Percentiles rank a stretch among this genome's conserved stretches.
These are phyloP conservation scores for Afroboletus lepidellus DNA, from an alignment of 1,284 basidiomycete genomes.

Conservation along the genomic window DNA sequence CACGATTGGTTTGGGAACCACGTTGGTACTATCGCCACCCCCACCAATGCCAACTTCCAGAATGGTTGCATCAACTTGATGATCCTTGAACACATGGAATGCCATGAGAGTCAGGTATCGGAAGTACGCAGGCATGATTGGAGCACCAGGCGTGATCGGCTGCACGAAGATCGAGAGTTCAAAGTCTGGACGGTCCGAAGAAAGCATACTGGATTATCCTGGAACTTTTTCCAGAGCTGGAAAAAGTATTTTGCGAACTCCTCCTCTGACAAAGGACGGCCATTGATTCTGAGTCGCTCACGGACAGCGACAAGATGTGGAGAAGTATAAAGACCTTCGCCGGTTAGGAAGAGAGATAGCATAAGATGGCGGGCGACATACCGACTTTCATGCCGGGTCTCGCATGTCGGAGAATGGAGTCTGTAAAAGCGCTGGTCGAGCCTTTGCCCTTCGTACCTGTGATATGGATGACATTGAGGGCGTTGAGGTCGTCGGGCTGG, in stretches of 20 bases:
- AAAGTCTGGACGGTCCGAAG: neutral
- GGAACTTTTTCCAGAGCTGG: conserved; percentile 91
- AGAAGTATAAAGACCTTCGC: conserved; percentile 88
- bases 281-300: conserved; percentile 94
- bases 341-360: conserved; percentile 4
- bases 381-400: conserved; percentile 73
- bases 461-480: conserved; percentile 92
- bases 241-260: conserved; percentile 93
- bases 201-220: conserved; percentile 49
- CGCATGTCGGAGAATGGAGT: conserved; percentile 67
- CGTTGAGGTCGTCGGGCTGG: conserved; percentile 71
- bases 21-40: conserved; percentile 93
- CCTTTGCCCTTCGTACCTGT: conserved; percentile 99
- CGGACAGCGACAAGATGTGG: conserved; percentile 96
- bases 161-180: conserved; percentile 6
- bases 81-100: conserved; percentile 84
- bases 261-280: conserved; percentile 84
- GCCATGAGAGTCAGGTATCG: conserved; percentile 91
- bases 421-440: conserved; percentile 91
- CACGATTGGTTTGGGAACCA: conserved; percentile 86
- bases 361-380: conserved; percentile 31
- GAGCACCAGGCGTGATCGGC: conserved; percentile 58
- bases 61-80: conserved; percentile 85
- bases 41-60: conserved; percentile 98
- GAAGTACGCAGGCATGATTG: conserved; percentile 89